A percentile compares a stretch with the other conserved stretches of the same genome.
phyloP scores from a whole-genome alignment of 2,329 filamentous ascomycete species.

The Colletotrichum nymphaeae region DNA sequence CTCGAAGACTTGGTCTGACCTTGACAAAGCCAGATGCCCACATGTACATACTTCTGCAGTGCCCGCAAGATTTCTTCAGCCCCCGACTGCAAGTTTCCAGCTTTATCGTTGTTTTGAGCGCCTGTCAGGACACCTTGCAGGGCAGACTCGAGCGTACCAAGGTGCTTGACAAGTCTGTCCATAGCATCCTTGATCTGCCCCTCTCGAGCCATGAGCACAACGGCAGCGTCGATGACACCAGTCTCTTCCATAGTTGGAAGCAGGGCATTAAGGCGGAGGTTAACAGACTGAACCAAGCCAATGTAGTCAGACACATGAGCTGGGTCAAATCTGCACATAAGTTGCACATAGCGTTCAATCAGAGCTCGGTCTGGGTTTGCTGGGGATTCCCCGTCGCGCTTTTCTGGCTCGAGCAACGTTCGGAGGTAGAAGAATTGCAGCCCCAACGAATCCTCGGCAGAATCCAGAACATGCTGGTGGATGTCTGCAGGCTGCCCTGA shows the following conservation, averaged over 20 bases:
- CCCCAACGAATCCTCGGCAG: conserved; percentile 69
- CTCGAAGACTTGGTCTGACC: conserved; percentile 77
- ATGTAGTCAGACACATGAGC: conserved; percentile 88
- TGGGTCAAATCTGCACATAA: conserved; percentile 90
- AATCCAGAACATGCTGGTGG: conserved; percentile 73
- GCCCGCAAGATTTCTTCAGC: conserved; percentile 80
- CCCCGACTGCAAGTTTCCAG: conserved; percentile 67
- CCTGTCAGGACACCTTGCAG: conserved; percentile 79
- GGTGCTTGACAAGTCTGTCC: conserved; percentile 83
- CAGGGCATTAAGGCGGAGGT: conserved; percentile 78
- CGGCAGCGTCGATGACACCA: conserved; percentile 91
- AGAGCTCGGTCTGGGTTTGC: conserved; percentile 65
- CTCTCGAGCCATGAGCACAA: conserved; percentile 89
- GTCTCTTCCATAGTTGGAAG: conserved; percentile 90
- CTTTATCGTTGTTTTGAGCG: conserved; percentile 60
- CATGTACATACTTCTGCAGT: conserved; percentile 88
- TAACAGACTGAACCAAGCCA: conserved; percentile 77
- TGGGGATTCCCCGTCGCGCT: conserved; percentile 46
- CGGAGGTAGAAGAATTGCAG: conserved; percentile 82
- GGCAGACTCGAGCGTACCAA: conserved; percentile 83
- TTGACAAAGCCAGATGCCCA: conserved; percentile 96
- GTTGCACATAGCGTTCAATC: conserved; percentile 85
- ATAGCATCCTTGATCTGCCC: conserved; percentile 87
- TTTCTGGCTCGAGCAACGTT: conserved; percentile 74
- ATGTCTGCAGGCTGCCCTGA: conserved; percentile 71